phyloP scores from a whole-genome alignment of 352 stramenopile species.

The Globisporangium orthogonon region DNA sequence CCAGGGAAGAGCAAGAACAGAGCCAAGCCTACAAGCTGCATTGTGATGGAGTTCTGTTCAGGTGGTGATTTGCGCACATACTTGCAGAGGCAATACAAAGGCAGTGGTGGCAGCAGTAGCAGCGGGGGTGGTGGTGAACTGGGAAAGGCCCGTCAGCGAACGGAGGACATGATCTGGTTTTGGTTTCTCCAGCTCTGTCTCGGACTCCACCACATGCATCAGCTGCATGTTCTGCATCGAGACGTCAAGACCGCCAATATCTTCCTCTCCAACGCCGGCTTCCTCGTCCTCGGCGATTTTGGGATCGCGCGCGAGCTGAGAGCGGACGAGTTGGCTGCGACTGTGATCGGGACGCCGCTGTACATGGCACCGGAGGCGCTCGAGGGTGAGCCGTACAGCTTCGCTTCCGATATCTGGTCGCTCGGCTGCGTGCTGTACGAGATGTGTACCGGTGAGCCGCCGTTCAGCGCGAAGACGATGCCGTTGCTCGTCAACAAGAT shows the following conservation, averaged over 20 bases:
- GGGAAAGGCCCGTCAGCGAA: conserved; percentile 17
- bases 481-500: conserved; percentile 54
- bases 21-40: conserved; percentile 31
- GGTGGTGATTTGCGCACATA: conserved; percentile 51
- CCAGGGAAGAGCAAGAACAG: conserved; percentile 8
- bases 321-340: conserved; percentile 40
- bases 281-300: conserved; percentile 86
- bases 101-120: background rate
- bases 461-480: conserved; percentile 44
- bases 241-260: conserved; percentile 92
- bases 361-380: conserved; percentile 89
- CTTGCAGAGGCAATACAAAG: conserved; percentile 14
- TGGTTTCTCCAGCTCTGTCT: conserved; percentile 90
- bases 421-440: conserved; percentile 87
- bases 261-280: conserved; percentile 52
- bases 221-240: conserved; percentile 66
- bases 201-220: conserved; percentile 87
- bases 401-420: conserved; percentile 83
- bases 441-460: conserved; percentile 54
- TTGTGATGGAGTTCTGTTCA: conserved; percentile 93
- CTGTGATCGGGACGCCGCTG: conserved; percentile 84
- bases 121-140: background rate
- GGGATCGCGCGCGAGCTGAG: conserved; percentile 59
- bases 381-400: conserved; percentile 71
- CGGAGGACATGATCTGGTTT: conserved; percentile 81